Evolutionary conservation across 768 basidiomycete species (phyloP).

Genomic region (Gelatoporia subvermispora): DNA sequence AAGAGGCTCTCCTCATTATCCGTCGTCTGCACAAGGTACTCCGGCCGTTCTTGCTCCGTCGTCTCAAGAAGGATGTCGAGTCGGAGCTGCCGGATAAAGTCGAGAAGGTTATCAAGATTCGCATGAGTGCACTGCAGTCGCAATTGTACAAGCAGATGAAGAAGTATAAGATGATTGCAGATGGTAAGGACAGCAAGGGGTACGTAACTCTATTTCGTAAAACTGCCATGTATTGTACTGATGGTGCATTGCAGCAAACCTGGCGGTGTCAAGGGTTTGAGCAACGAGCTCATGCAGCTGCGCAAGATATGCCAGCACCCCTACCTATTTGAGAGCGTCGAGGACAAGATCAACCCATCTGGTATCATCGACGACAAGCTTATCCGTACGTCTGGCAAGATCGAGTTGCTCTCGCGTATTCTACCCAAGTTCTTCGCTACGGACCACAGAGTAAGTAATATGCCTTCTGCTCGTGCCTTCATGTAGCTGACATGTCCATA

Average conservation of each 20-base stretch:
- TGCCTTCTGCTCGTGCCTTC: conserved; percentile 4
- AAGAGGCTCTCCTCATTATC: conserved; percentile 96
- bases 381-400: conserved; percentile 85
- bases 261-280: conserved; percentile 80
- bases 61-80: conserved; percentile 96
- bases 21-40: conserved; percentile 95
- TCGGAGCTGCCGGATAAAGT: conserved; percentile 94
- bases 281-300: conserved; percentile 96
- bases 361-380: conserved; percentile 82
- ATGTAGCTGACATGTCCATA: conserved; percentile 1
- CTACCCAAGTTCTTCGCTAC: conserved; percentile 93
- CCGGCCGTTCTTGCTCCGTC: conserved; percentile 86
- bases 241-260: conserved; percentile 18
- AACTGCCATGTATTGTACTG: background rate
- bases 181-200: conserved; percentile 75
- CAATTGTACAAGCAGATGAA: conserved; percentile 97
- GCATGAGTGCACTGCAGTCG: conserved; percentile 89
- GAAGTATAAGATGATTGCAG: conserved; percentile 95
- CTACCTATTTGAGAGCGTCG: conserved; percentile 92
- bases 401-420: conserved; percentile 86
- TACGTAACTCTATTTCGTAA: conserved; percentile 28
- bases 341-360: conserved; percentile 86
- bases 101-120: conserved; percentile 95
- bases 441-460: conserved; percentile 70
- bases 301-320: conserved; percentile 99